These are phyloP conservation scores for Pascua guehoae DNA, from an alignment of 1,284 basidiomycete species.

Conservation along the genomic window DNA sequence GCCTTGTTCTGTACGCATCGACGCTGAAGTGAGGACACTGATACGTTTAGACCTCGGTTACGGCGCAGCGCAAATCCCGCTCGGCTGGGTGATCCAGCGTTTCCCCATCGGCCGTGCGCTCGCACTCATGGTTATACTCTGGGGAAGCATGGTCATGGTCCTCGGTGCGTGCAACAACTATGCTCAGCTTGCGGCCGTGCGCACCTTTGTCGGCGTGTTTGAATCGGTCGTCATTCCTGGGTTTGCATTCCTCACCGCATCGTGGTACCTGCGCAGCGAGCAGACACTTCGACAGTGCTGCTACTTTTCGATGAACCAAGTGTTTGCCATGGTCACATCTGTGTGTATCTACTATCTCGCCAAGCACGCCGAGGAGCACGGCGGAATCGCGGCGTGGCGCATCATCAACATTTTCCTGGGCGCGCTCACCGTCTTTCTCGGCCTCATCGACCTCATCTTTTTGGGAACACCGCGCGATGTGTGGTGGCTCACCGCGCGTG, in stretches of 20 bases:
- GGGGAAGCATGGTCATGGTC: conserved; percentile 22
- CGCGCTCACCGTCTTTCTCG: conserved; percentile 16
- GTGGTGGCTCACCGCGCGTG: conserved; percentile 21
- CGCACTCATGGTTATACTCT: conserved; percentile 14
- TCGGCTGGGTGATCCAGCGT: conserved; percentile 24
- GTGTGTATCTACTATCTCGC: conserved; percentile 26
- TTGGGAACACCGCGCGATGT: conserved; percentile 27
- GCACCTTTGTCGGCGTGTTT: conserved; percentile 26
- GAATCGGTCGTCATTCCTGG: conserved; percentile 9
- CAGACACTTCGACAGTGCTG: conserved; percentile 22
- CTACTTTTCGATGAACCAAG: conserved; percentile 24
- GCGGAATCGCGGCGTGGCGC: conserved; percentile 24
- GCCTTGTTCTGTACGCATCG: conserved; percentile 14
- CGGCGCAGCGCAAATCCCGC: conserved; percentile 24
- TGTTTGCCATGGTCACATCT: conserved; percentile 9
- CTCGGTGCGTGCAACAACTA: conserved; percentile 29
- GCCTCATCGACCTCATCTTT: conserved; percentile 20
- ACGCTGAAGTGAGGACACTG: background rate
- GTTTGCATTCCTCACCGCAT: conserved; percentile 28
- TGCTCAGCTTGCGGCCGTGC: conserved; percentile 19
- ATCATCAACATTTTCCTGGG: conserved; percentile 34
- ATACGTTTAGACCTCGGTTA: conserved; percentile 17
- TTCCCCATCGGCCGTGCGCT: conserved; percentile 26
- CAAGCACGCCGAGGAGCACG: conserved; percentile 7
- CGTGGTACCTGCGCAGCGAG: conserved; percentile 32